Evolutionary conservation across 2,329 filamentous ascomycete genomes (phyloP).

Genomic region (Simplicillium sp.): DNA sequence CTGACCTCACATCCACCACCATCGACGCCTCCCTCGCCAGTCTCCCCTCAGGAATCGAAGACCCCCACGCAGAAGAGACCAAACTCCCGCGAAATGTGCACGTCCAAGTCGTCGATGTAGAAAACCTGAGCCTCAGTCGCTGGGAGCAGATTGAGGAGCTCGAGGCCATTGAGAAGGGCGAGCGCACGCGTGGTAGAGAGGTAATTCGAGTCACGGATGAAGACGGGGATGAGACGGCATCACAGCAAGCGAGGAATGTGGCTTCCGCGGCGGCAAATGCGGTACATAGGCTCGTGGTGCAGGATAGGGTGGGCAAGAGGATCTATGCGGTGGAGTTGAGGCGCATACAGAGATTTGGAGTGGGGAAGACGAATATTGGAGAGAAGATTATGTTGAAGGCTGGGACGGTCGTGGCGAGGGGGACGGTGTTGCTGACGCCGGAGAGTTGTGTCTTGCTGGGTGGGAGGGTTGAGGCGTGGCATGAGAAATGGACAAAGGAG

Average conservation of each 20-base stretch:
- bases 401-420: conserved; percentile 59
- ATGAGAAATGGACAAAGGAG: conserved; percentile 66
- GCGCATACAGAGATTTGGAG: conserved; percentile 53
- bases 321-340: conserved; percentile 65
- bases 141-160: conserved; percentile 85
- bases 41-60: conserved; percentile 45
- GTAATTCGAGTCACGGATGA: conserved; percentile 58
- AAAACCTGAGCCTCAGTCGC: conserved; percentile 69
- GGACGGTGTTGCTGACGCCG: conserved; percentile 69
- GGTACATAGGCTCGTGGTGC: conserved; percentile 72
- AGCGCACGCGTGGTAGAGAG: conserved; percentile 67
- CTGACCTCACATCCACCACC: conserved; percentile 55
- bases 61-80: conserved; percentile 43
- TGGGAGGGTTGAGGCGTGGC: conserved; percentile 74
- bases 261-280: conserved; percentile 27
- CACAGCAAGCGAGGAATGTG: conserved; percentile 3
- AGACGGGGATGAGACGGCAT: conserved; percentile 33
- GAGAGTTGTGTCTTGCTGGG: conserved; percentile 63
- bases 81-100: conserved; percentile 52
- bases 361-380: conserved; percentile 63
- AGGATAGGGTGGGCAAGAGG: conserved; percentile 65
- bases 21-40: conserved; percentile 30
- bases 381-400: conserved; percentile 68
- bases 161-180: conserved; percentile 63
- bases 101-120: conserved; percentile 77